Evolutionary conservation across 2,329 filamentous ascomycete genomes (phyloP).

Genomic region (Aspergillus tubingensis): DNA sequence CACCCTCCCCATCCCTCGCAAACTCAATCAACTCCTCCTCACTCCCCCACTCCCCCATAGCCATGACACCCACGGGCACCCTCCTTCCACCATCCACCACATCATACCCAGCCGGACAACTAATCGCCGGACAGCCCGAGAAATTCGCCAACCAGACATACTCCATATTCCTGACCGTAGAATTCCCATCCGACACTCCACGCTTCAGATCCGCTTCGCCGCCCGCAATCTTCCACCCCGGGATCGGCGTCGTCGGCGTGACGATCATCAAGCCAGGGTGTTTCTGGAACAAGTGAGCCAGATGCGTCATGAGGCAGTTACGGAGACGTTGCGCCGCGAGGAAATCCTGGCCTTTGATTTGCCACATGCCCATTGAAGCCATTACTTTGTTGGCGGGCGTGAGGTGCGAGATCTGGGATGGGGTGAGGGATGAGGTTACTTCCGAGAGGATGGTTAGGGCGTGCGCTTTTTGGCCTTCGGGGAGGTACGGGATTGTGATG

Average conservation of each 20-base stretch:
- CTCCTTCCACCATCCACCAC: conserved; percentile 37
- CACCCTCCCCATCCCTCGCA: conserved; percentile 54
- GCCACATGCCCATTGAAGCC: conserved; percentile 60
- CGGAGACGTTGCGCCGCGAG: conserved; percentile 73
- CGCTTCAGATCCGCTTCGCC: conserved; percentile 59
- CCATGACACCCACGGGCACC: conserved; percentile 57
- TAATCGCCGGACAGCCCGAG: conserved; percentile 73
- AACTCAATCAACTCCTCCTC: conserved; percentile 56
- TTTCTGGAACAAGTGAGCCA: conserved; percentile 68
- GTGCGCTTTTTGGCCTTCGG: conserved; percentile 75
- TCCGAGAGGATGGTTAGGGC: conserved; percentile 76
- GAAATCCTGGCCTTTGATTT: conserved; percentile 69
- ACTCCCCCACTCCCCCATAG: conserved; percentile 57
- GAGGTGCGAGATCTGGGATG: conserved; percentile 57
- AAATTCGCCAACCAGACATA: conserved; percentile 87
- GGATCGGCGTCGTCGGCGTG: conserved; percentile 73
- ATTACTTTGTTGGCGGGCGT: conserved; percentile 70
- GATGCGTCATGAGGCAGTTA: conserved; percentile 74
- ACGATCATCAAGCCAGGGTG: conserved; percentile 77
- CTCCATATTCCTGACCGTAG: conserved; percentile 74
- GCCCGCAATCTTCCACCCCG: conserved; percentile 67
- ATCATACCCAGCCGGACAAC: conserved; percentile 71
- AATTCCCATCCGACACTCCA: conserved; percentile 74
- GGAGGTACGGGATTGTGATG: conserved; percentile 58
- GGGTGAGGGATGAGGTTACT: conserved; percentile 55